Conservation (phyloP, 345 rosid species). For the Viola odorata region DNA sequence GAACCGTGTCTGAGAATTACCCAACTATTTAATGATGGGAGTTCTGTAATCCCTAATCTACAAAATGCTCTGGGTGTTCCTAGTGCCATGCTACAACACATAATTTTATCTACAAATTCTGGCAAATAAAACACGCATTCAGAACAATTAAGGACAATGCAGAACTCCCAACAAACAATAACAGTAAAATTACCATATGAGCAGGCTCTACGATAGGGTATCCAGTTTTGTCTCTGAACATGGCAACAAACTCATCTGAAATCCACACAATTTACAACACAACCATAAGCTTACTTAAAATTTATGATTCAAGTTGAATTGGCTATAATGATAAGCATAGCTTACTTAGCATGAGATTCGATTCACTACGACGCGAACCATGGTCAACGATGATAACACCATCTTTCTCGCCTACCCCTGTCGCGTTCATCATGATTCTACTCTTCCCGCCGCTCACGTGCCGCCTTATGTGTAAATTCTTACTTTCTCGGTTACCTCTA, state of each 20-base stretch:
- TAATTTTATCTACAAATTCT: too few species aligned
- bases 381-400: conserved; percentile 89
- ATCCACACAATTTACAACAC: too few species aligned
- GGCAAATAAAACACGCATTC: too few species aligned
- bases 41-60: too few species aligned
- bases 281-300: too few species aligned
- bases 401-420: conserved; percentile 45
- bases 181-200: conserved; percentile 90
- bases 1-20: too few species aligned
- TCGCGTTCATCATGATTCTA: conserved; percentile 18
- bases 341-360: conserved; percentile 84
- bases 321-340: too few species aligned
- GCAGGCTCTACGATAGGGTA: conserved; percentile 84
- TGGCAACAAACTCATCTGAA: conserved; percentile 82
- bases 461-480: conserved; percentile 12
- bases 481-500: background rate
- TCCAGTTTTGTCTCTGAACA: conserved; percentile 74
- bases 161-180: too few species aligned
- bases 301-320: too few species aligned
- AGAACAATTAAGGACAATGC: background rate
- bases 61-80: too few species aligned
- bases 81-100: too few species aligned
- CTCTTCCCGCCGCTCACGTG: conserved; percentile 27
- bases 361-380: conserved; percentile 82
- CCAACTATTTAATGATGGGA: too few species aligned